Percentiles rank a stretch among this genome's conserved stretches.
Evolutionary conservation across 495 filamentous ascomycete species (phyloP).

Genomic region (Penicillium coprophilum): DNA sequence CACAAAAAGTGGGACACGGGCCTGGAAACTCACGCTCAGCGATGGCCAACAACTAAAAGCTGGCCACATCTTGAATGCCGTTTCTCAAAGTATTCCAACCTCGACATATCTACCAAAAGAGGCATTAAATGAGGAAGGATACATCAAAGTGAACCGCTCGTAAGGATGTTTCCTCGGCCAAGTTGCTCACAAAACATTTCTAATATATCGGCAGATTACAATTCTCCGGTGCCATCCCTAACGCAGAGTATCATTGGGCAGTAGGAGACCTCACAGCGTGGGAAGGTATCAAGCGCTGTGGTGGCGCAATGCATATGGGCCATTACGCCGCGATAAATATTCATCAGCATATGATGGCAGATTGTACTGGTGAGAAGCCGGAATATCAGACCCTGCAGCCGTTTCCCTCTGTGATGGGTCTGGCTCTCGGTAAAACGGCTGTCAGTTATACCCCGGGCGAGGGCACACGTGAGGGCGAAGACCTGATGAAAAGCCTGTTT

Average conservation of each 20-base stretch:
- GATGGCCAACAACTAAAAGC: constrained; percentile 53
- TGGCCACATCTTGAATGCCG: constrained; percentile 59
- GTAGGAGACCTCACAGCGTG: constrained; percentile 48
- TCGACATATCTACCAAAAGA: constrained; percentile 52
- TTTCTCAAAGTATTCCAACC: constrained; percentile 55
- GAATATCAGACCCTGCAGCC: constrained; percentile 46
- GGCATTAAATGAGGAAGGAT: constrained; percentile 53
- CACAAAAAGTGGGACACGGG: constrained; percentile 40
- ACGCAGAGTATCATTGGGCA: constrained; percentile 58
- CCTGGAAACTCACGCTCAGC: constrained; percentile 53
- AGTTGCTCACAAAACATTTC: not conserved
- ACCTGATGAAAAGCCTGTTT: constrained; percentile 61
- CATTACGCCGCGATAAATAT: constrained; percentile 60
- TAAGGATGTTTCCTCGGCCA: constrained; percentile 11
- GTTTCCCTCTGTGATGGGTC: constrained; percentile 61
- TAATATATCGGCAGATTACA: constrained; percentile 34
- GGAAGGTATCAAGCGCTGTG: constrained; percentile 71
- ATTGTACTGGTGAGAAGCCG: constrained; percentile 34
- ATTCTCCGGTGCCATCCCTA: constrained; percentile 48
- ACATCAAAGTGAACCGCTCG: constrained; percentile 53
- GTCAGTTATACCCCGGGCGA: constrained; percentile 55
- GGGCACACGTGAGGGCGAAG: constrained; percentile 54
- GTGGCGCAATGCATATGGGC: constrained; percentile 66
- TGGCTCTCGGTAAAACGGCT: constrained; percentile 65
- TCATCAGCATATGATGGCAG: constrained; percentile 54